Evolutionary conservation across 1,284 basidiomycete genomes (phyloP), one percentile per base, ranked within the genome.

Genomic region (Trichosporon asahii): DNA sequence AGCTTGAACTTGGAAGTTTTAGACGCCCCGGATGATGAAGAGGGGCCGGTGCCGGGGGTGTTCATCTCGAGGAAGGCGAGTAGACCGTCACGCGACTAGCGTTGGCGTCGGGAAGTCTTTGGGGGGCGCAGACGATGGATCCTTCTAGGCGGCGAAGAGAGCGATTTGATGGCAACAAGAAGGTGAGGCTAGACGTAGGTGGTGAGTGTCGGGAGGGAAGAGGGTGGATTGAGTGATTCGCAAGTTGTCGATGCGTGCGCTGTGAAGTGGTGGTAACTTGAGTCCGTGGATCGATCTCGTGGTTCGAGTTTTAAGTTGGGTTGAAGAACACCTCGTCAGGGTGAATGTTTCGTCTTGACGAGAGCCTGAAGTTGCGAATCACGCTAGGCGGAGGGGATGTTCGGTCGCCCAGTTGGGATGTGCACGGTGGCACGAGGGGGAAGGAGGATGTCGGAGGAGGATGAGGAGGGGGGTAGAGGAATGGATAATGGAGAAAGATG

Each of bases 1-100:
- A 82, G 73, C 64, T 81, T 80, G 76, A 84, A 84, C 69, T 80
- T 82, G 44, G 49, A 27, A 0, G 68, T 8, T 35, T 67, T 71
- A 37, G 27, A 31, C 27, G 27, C 29, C 57, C 44, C 35, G 21
- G 18, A 7, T 5, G 63, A 23, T 35, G 35, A 40, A 15, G 63
- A 14, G 31, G 63, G 35, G 31, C 23, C 23, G 21, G 63, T 25
- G 63, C 35, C 63, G 33, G 63, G 23, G 8, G 33, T 35, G 63
- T 37, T 61, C 57, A 61, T 61, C 2, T 31, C 27, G 57, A 29
- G 21, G 49, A 5, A 25, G 49, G 49, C 49, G 49, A 25, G 57
- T 5, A 33, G 18, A n/a, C 29, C 57, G 57, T 61, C 57, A 61
- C 57, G 29, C 57, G 57, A 61, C 57, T 31, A 33, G 15, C 14